Percentiles rank a stretch among this genome's conserved stretches.
Evolutionary conservation across 1,284 basidiomycete species (phyloP).

Genomic region (Pascua guehoae): DNA sequence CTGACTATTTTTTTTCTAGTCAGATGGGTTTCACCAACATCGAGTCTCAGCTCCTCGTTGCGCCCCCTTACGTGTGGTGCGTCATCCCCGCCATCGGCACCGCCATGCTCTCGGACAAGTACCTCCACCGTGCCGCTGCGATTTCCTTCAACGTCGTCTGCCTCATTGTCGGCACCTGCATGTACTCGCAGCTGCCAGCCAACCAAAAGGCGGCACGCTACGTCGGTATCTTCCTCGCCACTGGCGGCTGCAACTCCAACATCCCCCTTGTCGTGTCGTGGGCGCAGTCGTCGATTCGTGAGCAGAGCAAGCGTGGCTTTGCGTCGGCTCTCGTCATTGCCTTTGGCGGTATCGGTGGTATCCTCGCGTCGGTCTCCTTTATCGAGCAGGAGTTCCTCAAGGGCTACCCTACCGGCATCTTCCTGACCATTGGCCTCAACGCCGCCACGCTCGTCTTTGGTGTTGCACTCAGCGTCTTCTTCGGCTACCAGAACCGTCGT

Average conservation of each 20-base stretch:
- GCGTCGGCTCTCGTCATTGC: conserved; percentile 46
- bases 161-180: conserved; percentile 11
- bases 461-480: conserved; percentile 11
- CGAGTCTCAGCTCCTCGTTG: conserved; percentile 41
- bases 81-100: conserved; percentile 41
- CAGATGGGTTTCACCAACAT: conserved; percentile 44
- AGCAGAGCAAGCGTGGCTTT: conserved; percentile 46
- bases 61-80: conserved; percentile 47
- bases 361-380: conserved; percentile 43
- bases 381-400: conserved; percentile 30
- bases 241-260: conserved; percentile 38
- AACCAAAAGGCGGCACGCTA: conserved; percentile 5
- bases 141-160: conserved; percentile 11
- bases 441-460: conserved; percentile 15
- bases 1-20: conserved; percentile 23
- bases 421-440: conserved; percentile 29
- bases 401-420: conserved; percentile 24
- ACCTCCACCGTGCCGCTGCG: conserved; percentile 2
- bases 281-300: conserved; percentile 48
- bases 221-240: conserved; percentile 47
- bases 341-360: conserved; percentile 51
- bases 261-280: conserved; percentile 41
- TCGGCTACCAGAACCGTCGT: conserved; percentile 14
- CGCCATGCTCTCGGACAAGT: conserved; percentile 45
- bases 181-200: conserved; percentile 12